Base-by-base conservation (phyloP, 768 basidiomycete genomes). In the Hygrophorus russula region DNA sequence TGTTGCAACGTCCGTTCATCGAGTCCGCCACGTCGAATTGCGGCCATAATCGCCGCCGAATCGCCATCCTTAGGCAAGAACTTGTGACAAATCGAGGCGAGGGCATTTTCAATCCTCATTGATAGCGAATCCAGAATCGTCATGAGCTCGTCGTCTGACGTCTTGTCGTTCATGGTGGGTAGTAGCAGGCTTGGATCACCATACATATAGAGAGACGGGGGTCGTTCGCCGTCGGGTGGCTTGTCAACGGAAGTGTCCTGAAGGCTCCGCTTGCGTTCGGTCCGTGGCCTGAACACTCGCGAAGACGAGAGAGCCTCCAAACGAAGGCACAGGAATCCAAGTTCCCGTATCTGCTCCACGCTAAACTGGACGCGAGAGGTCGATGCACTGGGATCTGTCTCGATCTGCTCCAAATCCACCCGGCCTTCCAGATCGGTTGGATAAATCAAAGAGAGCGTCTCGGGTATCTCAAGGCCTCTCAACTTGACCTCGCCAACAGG, bases 391-490 rank as follows among this genome's bases (percentile, higher is more conserved):
- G 20, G 36, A 30, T 59, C 59, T 5, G 59, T 46, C 41, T 54
- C 60, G 4, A 49, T 54, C 37, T 68, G 61, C 44, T 72, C 69
- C 38, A 82, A 56, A 41, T 80, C 73, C 46, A 82, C 72, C 24
- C 94, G 78, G 5, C 80, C 81, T 33, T 75, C 73, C 30, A 98
- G 67, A 3, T 75, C 73, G 18, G 59, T 66, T 0, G 94, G 90
- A 59, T 89, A 98, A 36, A 97, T 69, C 13, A 82, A 59, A n/a
- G 89, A 86, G 15, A 98, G 67, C 49, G 74, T 70, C 61, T 97
- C 94, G 1, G 91, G 89, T 1, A 87, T 70, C 62, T 98, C 94
- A 40, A 98, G 68, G 9, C 96, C 96, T 62, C 98, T 98, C 49
- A 98, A 76, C 58, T 89, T 91, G 49, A 81, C 73, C 61, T 97